Evolutionary conservation across 352 stramenopile genomes (phyloP), one percentile per base, ranked within the genome.

Genomic region (Thraustochytrium striatum): DNA sequence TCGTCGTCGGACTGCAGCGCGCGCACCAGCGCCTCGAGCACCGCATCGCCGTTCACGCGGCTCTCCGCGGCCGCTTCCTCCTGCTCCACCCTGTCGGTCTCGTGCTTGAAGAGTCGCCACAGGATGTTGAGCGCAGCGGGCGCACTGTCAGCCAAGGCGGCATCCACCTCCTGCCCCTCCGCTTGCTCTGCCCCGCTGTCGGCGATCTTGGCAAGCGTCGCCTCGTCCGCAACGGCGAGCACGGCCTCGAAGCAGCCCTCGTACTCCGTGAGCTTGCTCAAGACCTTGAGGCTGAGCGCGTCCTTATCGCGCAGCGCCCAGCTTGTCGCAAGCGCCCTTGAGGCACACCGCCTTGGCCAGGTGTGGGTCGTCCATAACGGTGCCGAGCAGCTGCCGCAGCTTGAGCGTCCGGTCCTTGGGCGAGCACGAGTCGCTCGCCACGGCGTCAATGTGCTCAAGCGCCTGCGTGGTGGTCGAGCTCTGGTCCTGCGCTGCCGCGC

Each of bases 201-300:
- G 35, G 35, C 61, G 28, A 70, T 21, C 7, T 69, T 5, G 13
- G 30, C 28, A 25, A 44, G 32, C n/a, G 30, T 35, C 13, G 21
- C 36, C 9, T 28, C 7, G 41, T 80, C 58, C 7, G 58, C 59
- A 5, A 44, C 70, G 9, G 30, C 33, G 30, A 53, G 33, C 7
- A 81, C 70, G 13, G 28, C 13, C 35, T 80, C 35, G 28, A 25
- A 70, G 41, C 53, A 80, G 11, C 59, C 58, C 30, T 80, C 70
- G 19, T 58, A 16, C 41, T 80, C 70, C 9, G 41, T 28, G 57
- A 80, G 38, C 38, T 80, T 80, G 38, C 59, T 73, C 21, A 80
- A 21, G 13, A 80, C 32, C 41, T 80, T 70, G 36, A 75, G 55
- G 19, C 57, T 57, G 30, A 81, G n/a, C 16, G 59, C 38, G 47